Base-by-base conservation (phyloP, 192 early-diverging fungal genomes). In the Polychytrium aggregatum region DNA sequence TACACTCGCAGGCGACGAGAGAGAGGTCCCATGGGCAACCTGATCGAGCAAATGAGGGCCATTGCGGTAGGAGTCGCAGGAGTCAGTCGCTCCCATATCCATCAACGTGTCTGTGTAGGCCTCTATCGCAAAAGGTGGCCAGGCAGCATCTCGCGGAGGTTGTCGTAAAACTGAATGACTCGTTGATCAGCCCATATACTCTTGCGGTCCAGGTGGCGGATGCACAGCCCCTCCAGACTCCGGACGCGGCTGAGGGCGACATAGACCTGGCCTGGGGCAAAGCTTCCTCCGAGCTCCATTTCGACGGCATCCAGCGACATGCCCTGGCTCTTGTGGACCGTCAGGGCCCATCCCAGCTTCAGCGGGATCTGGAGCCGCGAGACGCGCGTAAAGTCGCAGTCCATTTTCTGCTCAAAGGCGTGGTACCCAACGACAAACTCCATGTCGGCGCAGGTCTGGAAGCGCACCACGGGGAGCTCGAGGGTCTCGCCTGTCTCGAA, bases 221-320 rank as follows among this genome's bases (percentile, higher is more conserved):
- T n/a, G n/a, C 28, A 22, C 37, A 74, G 46, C 33, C 71, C 71
- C n/a, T 61, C 59, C 57, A 70, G 39, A 29, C 43, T 59, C 46
- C 53, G 57, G 2, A 50, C 65, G 25, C 72, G 25, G 29, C 50
- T 55, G n/a, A 74, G 39, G 14, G 67, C 72, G 5, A 71, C 70
- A 52, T 74, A 74, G 18, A 57, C 67, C 53, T 71, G 67, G 10
- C 72, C 72, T n/a, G 53, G 30, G 44, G 63, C 67, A 60, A 74
- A 74, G n/a, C 55, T 40, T 0, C 13, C 9, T 26, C 31, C 35
- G 18, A 74, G 33, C 37, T 74, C 67, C 2, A 74, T 45, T 36
- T 59, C 50, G 18, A 64, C 68, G 7, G 38, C 34, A 59, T 74
- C 72, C 30, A 74, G 46, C 41, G 72, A 62, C 72, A 74, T 74